phyloP scores from a whole-genome alignment of 176 grass and related monocot genomes.

The Luzula sylvatica region DNA sequence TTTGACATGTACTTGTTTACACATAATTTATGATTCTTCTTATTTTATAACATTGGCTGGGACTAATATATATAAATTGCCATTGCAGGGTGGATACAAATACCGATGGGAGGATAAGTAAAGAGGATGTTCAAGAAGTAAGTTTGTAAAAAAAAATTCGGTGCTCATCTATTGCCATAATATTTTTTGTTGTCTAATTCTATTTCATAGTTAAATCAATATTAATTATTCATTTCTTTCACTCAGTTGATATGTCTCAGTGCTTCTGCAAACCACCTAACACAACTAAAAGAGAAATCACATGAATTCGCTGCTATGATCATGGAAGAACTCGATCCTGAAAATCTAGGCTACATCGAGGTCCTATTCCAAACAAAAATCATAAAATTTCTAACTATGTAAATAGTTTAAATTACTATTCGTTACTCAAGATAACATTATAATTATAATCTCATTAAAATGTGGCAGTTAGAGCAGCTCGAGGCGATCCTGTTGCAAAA shows the following conservation, averaged over 20 bases:
- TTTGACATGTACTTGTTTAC: slow-evolving; percentile 45
- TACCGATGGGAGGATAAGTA: slow-evolving; percentile 31
- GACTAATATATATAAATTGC: background rate
- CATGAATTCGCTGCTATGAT: slow-evolving; percentile 38
- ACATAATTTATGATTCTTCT: background rate
- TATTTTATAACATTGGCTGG: background rate
- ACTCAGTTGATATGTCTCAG: slow-evolving; percentile 40
- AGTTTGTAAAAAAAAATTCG: background rate
- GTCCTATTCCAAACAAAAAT: background rate
- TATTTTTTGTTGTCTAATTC: background rate
- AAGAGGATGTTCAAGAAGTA: slow-evolving; percentile 50
- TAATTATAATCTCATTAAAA: slow-evolving; percentile 8
- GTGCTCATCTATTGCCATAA: background rate
- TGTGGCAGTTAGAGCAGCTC: background rate
- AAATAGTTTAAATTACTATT: background rate
- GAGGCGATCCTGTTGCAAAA: background rate
- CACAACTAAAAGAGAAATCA: slow-evolving; percentile 33
- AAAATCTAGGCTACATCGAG: slow-evolving; percentile 42
- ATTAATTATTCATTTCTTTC: background rate
- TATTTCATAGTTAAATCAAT: background rate
- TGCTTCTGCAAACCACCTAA: slow-evolving; percentile 39
- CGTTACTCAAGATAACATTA: background rate
- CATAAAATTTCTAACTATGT: background rate
- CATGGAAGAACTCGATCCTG: slow-evolving; percentile 49
- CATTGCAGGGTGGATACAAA: slow-evolving; percentile 41